Evolutionary conservation across 164 flowering plant species (phyloP), one percentile per base, ranked within the genome.

Genomic region (Litsea cubeba): DNA sequence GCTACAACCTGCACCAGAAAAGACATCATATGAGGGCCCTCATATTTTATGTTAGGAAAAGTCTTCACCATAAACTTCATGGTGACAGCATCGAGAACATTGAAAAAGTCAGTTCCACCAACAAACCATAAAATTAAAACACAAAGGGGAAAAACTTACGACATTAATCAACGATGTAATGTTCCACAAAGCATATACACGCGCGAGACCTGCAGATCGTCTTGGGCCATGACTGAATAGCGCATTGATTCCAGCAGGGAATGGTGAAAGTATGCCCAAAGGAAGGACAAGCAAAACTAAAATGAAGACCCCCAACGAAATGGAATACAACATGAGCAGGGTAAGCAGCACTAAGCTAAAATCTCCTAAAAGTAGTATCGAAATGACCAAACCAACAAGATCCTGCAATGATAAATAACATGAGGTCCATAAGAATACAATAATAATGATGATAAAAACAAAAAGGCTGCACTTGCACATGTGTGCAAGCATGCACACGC

Each of bases 191-290:
- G 95, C 97, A 89, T 93, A 93, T 32, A 89, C 85, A 75, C 97
- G 99, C 24, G 97, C 88, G 77, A 87, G 93, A 71, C 88, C 90
- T n/a, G 97, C 94, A 18, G 99, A 88, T 74, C 97, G 84, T 77
- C 87, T 85, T 5, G 94, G 94, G 72, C 96, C 97, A 77, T 93
- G 97, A 76, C 96, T 91, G 77, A 95, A 93, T 62, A 95, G 82
- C 62, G 99, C 99, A 81, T 81, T 95, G 79, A 93, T 89, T 74
- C 99, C 99, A 79, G 94, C 94, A 32, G 97, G 99, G 77, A 95
- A 95, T 60, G 99, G 98, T 72, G 86, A 83, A 30, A 95, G 75
- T 64, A 93, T 84, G 40, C 92, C 93, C 72, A 93, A 87, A 75
- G 99, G 99, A 65, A 91, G 91, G 65, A 95, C 78, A 71, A 86